Conservation (phyloP, 306 rosid genomes). For the Acacia crassicarpa region DNA sequence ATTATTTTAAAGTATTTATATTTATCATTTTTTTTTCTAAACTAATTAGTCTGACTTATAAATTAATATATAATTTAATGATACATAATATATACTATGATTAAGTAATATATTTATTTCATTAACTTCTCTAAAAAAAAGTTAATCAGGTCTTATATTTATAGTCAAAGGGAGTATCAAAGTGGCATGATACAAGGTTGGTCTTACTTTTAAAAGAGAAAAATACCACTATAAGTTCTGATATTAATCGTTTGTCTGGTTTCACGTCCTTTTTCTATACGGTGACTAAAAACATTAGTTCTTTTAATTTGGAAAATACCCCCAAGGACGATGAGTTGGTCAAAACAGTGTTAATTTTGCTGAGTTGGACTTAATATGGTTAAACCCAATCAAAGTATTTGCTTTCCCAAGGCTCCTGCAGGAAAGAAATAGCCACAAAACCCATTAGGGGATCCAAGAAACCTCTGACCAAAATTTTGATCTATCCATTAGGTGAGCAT, state of each 20-base stretch:
- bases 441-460: background rate
- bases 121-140: too few species aligned
- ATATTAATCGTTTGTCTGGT: background rate
- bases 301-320: background rate
- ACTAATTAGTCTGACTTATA: too few species aligned
- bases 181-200: background rate
- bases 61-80: too few species aligned
- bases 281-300: background rate
- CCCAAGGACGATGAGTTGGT: background rate
- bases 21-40: too few species aligned
- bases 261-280: background rate
- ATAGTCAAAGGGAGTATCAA: background rate
- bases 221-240: background rate
- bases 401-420: too few species aligned
- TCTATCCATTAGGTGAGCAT: background rate
- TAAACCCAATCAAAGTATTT: too few species aligned
- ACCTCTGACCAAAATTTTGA: background rate
- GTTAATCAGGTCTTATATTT: too few species aligned
- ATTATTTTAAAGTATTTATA: too few species aligned
- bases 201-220: background rate
- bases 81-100: too few species aligned
- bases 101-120: too few species aligned
- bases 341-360: background rate
- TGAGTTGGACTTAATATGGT: too few species aligned
- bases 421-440: background rate